Evolutionary conservation across 495 filamentous ascomycete species (phyloP).

Genomic region (Bombardia bombarda): DNA sequence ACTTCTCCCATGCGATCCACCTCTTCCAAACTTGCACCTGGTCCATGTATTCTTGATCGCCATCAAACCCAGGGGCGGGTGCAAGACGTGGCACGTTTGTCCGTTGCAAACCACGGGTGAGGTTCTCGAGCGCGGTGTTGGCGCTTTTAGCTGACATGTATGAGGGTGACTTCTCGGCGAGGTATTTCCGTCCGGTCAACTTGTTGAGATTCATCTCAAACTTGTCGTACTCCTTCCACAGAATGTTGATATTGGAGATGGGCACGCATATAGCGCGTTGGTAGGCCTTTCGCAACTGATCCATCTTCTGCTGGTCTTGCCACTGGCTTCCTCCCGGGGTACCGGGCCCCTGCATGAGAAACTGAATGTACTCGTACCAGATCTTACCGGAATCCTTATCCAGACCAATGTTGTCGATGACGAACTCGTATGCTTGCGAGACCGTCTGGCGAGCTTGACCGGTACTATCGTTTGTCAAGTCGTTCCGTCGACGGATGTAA

Average conservation of each 20-base stretch:
- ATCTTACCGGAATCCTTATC: conserved; percentile 87
- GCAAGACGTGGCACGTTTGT: conserved; percentile 74
- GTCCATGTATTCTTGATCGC: conserved; percentile 72
- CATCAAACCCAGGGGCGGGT: conserved; percentile 76
- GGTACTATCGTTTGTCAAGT: conserved; percentile 72
- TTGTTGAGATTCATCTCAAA: conserved; percentile 94
- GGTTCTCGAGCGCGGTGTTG: conserved; percentile 73
- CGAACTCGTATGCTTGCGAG: conserved; percentile 79
- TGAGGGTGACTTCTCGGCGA: conserved; percentile 81
- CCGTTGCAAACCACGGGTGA: conserved; percentile 68
- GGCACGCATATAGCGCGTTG: conserved; percentile 82
- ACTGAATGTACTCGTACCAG: conserved; percentile 89
- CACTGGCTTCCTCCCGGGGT: conserved; percentile 74
- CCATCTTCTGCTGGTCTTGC: conserved; percentile 98
- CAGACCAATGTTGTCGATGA: conserved; percentile 79
- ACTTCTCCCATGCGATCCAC: conserved; percentile 93
- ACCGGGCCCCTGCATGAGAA: conserved; percentile 79
- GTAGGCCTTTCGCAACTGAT: conserved; percentile 80
- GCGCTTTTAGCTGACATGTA: conserved; percentile 92
- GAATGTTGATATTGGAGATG: conserved; percentile 62
- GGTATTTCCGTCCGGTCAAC: conserved; percentile 78
- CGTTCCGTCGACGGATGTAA: conserved; percentile 86
- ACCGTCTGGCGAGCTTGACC: conserved; percentile 69
- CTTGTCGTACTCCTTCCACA: conserved; percentile 96
- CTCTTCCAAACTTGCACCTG: conserved; percentile 89